Conservation (phyloP, 768 basidiomycete species). For the Porphyrellus cyaneotinctus region DNA sequence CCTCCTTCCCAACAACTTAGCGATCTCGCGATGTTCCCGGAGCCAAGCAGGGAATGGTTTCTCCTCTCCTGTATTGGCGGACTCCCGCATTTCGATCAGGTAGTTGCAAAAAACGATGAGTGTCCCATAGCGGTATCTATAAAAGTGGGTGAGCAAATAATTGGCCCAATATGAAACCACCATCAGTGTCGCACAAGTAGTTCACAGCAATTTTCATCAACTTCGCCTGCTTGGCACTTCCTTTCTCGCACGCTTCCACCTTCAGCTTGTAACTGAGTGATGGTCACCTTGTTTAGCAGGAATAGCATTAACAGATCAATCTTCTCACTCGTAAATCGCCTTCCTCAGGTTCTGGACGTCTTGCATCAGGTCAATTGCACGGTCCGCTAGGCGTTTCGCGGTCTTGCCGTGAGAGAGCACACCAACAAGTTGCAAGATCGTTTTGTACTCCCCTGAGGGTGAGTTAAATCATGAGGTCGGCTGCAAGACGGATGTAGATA, state of each 20-base stretch:
- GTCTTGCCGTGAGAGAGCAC: conserved; percentile 89
- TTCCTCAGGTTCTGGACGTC: conserved; percentile 96
- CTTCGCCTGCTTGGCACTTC: conserved; percentile 72
- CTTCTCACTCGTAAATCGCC: conserved; percentile 86
- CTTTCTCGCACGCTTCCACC: conserved; percentile 75
- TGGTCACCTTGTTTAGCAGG: conserved; percentile 4
- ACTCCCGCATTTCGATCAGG: conserved; percentile 64
- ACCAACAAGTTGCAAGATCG: conserved; percentile 89
- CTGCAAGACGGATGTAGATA: conserved; percentile 22
- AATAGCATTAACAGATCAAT: not conserved
- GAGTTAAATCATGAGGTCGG: not conserved
- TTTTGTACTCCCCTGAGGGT: conserved; percentile 89
- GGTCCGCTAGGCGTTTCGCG: conserved; percentile 87
- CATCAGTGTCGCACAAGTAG: conserved; percentile 60
- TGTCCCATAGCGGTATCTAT: conserved; percentile 82
- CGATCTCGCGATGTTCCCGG: conserved; percentile 78
- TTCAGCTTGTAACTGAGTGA: conserved; percentile 81
- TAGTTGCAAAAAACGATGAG: conserved; percentile 95
- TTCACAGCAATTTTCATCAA: conserved; percentile 77
- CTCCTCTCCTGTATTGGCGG: conserved; percentile 34
- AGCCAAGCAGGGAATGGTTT: conserved; percentile 81
- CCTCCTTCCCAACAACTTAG: conserved; percentile 59
- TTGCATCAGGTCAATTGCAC: conserved; percentile 88
- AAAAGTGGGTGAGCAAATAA: conserved; percentile 5
- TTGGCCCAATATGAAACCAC: conserved; percentile 5